Conservation (phyloP, 345 rosid species). For the Hibiscus syriacus region DNA sequence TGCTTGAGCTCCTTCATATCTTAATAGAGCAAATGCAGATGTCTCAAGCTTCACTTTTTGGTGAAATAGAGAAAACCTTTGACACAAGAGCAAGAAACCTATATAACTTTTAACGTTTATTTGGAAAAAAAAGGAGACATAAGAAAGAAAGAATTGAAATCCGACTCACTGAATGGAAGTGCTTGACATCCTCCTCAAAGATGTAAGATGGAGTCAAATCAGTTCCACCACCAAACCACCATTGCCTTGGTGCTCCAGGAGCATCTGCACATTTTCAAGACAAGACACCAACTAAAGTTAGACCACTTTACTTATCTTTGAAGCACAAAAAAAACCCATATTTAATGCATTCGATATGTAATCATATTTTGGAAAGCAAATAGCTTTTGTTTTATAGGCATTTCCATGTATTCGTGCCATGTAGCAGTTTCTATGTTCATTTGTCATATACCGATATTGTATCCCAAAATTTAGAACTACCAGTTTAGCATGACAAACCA, state of each 20-base stretch:
- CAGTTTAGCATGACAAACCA: neutral
- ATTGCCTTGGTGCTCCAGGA: constrained; percentile 62
- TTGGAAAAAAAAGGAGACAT: neutral
- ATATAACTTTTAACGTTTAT: neutral
- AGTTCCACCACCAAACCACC: constrained; percentile 71
- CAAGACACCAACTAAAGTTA: neutral
- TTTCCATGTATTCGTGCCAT: neutral
- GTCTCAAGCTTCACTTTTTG: neutral
- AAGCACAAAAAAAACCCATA: constrained; percentile 2
- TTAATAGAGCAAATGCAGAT: neutral
- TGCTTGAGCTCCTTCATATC: neutral
- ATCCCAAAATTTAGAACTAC: neutral
- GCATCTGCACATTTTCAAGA: constrained; percentile 37
- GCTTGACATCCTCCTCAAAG: constrained; percentile 92
- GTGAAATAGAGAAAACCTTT: neutral
- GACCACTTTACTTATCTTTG: neutral
- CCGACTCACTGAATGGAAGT: constrained; percentile 68
- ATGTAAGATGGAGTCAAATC: constrained; percentile 95
- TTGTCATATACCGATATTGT: too few relatives aligned
- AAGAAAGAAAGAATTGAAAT: neutral
- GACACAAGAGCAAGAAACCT: neutral
- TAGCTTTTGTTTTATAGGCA: neutral
- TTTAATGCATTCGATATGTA: too few relatives aligned
- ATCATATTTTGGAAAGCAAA: neutral
- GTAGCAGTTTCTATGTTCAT: too few relatives aligned